Percentiles rank a stretch among this genome's conserved stretches.
Conservation (phyloP, 148 eudicot species). For the Fagopyrum homotropicum region DNA sequence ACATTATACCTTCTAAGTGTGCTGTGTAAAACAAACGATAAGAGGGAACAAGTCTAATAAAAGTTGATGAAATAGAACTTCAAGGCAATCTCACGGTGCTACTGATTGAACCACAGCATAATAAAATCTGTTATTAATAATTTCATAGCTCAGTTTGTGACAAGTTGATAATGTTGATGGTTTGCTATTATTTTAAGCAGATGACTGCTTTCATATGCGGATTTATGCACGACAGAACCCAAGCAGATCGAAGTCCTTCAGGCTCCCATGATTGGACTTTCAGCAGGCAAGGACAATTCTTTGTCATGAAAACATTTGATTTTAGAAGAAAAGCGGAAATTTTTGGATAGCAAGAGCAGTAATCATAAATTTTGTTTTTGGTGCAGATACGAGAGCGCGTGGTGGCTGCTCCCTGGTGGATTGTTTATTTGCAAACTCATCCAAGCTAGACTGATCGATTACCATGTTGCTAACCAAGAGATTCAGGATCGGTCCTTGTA, state of each 20-base stretch:
- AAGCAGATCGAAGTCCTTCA: slow-evolving; percentile 31
- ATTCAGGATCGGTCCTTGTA: slow-evolving; percentile 79
- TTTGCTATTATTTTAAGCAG: slow-evolving; percentile 30
- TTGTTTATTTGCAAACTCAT: slow-evolving; percentile 60
- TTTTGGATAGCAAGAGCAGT: neutral
- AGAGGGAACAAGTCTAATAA: neutral
- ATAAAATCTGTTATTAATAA: neutral
- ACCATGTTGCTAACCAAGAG: slow-evolving; percentile 93
- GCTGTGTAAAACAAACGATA: neutral
- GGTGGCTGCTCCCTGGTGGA: slow-evolving; percentile 87
- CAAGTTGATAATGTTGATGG: neutral
- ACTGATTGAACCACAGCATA: neutral
- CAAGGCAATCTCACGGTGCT: neutral
- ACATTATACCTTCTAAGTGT: neutral
- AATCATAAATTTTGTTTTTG: slow-evolving; percentile 9
- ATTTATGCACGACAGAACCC: slow-evolving; percentile 52
- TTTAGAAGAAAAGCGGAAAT: neutral
- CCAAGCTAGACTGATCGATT: slow-evolving; percentile 70
- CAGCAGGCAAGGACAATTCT: slow-evolving; percentile 54
- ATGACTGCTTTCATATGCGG: slow-evolving; percentile 72
- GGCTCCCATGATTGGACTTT: slow-evolving; percentile 51
- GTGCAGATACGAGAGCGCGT: slow-evolving; percentile 84
- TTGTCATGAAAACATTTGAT: neutral
- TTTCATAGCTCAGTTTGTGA: neutral
- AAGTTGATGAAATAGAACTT: neutral